A percentile compares a stretch with the other conserved stretches of the same genome.
These are phyloP conservation scores for Musa schizocarpa DNA, from an alignment of 176 grass and related monocot genomes.

Conservation along the genomic window DNA sequence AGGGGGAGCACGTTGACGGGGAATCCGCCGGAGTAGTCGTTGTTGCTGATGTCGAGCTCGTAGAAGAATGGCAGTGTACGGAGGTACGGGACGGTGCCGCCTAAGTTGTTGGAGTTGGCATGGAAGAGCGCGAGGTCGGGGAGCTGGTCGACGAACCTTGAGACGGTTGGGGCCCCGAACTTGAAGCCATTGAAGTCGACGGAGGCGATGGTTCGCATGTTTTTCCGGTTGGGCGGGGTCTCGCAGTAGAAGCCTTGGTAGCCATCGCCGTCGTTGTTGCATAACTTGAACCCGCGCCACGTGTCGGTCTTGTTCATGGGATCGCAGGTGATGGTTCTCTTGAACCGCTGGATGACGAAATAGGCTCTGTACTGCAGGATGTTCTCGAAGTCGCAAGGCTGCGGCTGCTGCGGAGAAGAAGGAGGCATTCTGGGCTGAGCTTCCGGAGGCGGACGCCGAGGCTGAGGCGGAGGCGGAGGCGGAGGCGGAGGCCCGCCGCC, in stretches of 20 bases:
- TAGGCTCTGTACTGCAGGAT: constrained; percentile 50
- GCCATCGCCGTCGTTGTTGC: neutral
- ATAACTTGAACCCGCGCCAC: constrained; percentile 46
- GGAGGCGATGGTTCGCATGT: constrained; percentile 40
- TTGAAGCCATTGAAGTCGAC: constrained; percentile 74
- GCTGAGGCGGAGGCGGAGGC: neutral
- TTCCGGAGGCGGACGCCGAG: neutral
- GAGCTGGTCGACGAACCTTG: constrained; percentile 36
- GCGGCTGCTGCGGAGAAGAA: constrained; percentile 10
- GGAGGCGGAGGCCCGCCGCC: neutral
- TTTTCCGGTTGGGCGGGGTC: constrained; percentile 19
- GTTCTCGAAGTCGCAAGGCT: constrained; percentile 57
- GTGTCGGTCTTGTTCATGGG: constrained; percentile 3
- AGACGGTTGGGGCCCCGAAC: constrained; percentile 9
- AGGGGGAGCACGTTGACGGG: constrained; percentile 35
- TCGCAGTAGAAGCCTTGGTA: constrained; percentile 77
- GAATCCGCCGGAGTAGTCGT: constrained; percentile 37
- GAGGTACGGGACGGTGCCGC: constrained; percentile 28
- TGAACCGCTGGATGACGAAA: constrained; percentile 55
- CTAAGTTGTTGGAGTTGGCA: constrained; percentile 78
- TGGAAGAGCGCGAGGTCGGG: constrained; percentile 89
- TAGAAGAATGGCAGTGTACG: constrained; percentile 49
- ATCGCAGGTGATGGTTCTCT: constrained; percentile 48
- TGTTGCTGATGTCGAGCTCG: constrained; percentile 93
- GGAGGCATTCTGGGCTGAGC: neutral